Conservation (phyloP, 2,329 filamentous ascomycete genomes). For the Hymenoscyphus salicellus region DNA sequence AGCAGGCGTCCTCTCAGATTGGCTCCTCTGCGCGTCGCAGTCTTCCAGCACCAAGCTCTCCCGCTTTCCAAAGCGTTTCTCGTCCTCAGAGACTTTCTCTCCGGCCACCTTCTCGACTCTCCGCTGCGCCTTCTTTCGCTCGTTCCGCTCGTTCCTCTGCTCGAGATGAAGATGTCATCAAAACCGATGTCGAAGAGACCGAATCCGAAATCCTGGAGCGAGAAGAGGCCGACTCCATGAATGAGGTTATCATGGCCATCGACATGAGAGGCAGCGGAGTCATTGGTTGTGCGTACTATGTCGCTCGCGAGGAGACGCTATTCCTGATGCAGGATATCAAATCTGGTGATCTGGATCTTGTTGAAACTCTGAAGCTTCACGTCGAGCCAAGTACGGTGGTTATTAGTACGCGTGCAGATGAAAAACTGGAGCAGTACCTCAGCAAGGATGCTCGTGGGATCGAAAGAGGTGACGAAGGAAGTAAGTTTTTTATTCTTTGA, state of each 20-base stretch:
- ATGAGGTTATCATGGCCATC: slow-evolving; percentile 76
- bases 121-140: slow-evolving; percentile 10
- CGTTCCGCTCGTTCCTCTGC: not conserved
- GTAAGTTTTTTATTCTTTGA: slow-evolving; percentile 16
- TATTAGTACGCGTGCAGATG: slow-evolving; percentile 39
- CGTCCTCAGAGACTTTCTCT: slow-evolving; percentile 25
- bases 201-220: slow-evolving; percentile 35
- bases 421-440: slow-evolving; percentile 34
- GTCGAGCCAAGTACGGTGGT: slow-evolving; percentile 55
- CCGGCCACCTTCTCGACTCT: slow-evolving; percentile 8
- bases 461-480: slow-evolving; percentile 25
- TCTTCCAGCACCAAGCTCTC: slow-evolving; percentile 18
- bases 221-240: slow-evolving; percentile 49
- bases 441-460: slow-evolving; percentile 32
- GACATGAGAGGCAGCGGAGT: slow-evolving; percentile 62
- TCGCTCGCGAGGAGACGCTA: slow-evolving; percentile 65
- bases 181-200: slow-evolving; percentile 25
- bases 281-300: slow-evolving; percentile 82
- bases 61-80: slow-evolving; percentile 18
- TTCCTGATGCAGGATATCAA: slow-evolving; percentile 75
- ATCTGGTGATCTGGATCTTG: slow-evolving; percentile 63
- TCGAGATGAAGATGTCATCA: slow-evolving; percentile 17
- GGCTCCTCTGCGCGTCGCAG: slow-evolving; percentile 26
- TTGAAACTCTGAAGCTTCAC: slow-evolving; percentile 59
- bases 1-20: slow-evolving; percentile 22